Conservation (phyloP, 192 early-diverging fungal genomes). For the Geosiphon pyriformis region DNA sequence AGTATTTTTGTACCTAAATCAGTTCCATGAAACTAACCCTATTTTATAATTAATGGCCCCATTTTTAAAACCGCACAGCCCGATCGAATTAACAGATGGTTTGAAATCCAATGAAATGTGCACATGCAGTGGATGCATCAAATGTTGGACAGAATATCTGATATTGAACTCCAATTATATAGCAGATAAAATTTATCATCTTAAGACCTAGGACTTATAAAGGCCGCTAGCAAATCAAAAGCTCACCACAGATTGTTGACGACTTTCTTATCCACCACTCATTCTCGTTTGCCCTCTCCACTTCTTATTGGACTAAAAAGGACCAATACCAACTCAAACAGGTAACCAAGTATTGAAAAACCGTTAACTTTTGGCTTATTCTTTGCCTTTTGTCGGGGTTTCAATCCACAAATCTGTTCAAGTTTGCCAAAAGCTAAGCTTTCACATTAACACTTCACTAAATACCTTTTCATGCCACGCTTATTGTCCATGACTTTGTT, state of each 20-base stretch:
- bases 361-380: background rate
- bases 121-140: background rate
- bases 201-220: background rate
- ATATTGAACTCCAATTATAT: background rate
- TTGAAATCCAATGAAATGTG: too few relatives aligned
- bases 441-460: background rate
- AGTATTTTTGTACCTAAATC: too few relatives aligned
- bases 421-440: too few relatives aligned
- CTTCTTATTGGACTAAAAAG: slow-evolving; percentile 29
- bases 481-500: background rate
- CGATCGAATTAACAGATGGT: too few relatives aligned
- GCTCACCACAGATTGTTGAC: slow-evolving; percentile 18
- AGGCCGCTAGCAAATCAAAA: slow-evolving; percentile 18
- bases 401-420: too few relatives aligned
- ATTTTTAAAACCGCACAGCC: too few relatives aligned
- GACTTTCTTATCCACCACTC: slow-evolving; percentile 18
- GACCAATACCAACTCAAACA: slow-evolving; percentile 27
- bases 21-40: too few relatives aligned
- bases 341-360: slow-evolving; percentile 16
- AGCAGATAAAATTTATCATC: background rate
- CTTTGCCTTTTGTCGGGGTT: slow-evolving; percentile 7
- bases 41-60: too few relatives aligned
- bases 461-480: background rate
- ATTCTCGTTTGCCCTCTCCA: slow-evolving; percentile 25
- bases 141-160: background rate